Percentiles rank a stretch among this genome's conserved stretches.
Evolutionary conservation across 176 grass and related monocot species (phyloP).

Genomic region (Rhynchospora breviuscula): DNA sequence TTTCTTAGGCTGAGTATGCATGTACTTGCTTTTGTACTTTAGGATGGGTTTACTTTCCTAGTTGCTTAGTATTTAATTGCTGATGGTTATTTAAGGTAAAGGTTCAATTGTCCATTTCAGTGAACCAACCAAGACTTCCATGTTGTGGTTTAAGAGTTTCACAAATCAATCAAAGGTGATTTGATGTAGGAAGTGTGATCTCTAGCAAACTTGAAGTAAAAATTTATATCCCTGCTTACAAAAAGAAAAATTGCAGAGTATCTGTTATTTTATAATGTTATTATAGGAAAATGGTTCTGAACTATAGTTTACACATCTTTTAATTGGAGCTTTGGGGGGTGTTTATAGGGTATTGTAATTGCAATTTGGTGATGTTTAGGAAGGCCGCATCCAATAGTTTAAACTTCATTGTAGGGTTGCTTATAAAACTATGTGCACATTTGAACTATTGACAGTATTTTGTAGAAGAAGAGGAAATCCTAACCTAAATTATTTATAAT

Average conservation of each 20-base stretch:
- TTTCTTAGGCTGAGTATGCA: neutral
- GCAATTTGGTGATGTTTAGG: neutral
- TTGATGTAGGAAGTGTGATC: neutral
- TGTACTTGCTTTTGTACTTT: neutral
- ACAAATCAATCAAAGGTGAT: neutral
- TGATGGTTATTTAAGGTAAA: neutral
- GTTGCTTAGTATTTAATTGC: neutral
- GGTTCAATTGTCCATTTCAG: neutral
- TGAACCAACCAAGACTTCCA: neutral
- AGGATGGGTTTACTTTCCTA: neutral
- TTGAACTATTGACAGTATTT: neutral
- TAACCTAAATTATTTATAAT: constrained; percentile 2
- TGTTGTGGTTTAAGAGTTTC: neutral
- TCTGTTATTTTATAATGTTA: neutral
- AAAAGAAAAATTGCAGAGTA: neutral
- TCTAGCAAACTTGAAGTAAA: neutral
- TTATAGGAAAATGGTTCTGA: neutral
- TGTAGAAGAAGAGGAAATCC: neutral
- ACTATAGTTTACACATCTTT: neutral
- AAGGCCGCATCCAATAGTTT: neutral
- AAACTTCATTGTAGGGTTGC: neutral
- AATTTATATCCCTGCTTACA: neutral
- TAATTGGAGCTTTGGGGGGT: neutral
- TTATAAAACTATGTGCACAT: neutral
- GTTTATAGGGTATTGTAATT: neutral